Percentiles rank a stretch among this genome's conserved stretches.
Evolutionary conservation across 2,329 filamentous ascomycete genomes (phyloP).

Genomic region (Fusarium clavum): DNA sequence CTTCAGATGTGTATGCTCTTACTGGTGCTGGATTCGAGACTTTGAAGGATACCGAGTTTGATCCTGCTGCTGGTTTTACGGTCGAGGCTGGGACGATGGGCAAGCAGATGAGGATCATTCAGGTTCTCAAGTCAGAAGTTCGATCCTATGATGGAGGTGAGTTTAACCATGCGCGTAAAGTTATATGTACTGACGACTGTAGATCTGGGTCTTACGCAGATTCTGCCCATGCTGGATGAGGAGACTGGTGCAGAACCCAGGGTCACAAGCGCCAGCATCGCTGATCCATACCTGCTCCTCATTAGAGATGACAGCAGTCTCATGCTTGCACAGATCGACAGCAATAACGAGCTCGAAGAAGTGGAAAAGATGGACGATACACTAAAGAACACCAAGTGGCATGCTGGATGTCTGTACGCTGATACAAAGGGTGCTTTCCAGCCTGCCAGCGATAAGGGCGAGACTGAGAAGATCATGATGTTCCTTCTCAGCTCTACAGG

Average conservation of each 20-base stretch:
- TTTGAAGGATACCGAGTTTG: slow-evolving; percentile 87
- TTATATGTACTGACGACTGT: slow-evolving; percentile 33
- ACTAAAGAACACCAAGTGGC: slow-evolving; percentile 75
- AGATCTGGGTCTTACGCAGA: slow-evolving; percentile 91
- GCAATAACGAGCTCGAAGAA: slow-evolving; percentile 85
- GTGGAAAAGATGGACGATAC: slow-evolving; percentile 71
- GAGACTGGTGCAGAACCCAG: slow-evolving; percentile 84
- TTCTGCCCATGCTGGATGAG: slow-evolving; percentile 92
- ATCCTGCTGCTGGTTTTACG: slow-evolving; percentile 87
- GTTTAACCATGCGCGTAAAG: slow-evolving; percentile 47
- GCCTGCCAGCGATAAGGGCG: slow-evolving; percentile 55
- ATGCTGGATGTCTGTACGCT: slow-evolving; percentile 85
- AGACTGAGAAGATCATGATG: slow-evolving; percentile 68
- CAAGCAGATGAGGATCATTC: slow-evolving; percentile 83
- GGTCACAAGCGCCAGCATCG: slow-evolving; percentile 83
- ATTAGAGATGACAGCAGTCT: slow-evolving; percentile 86
- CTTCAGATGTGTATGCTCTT: slow-evolving; percentile 81
- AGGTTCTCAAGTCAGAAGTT: slow-evolving; percentile 87
- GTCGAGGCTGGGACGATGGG: slow-evolving; percentile 87
- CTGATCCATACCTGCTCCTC: slow-evolving; percentile 86
- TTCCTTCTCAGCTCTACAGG: slow-evolving; percentile 83
- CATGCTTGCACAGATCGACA: slow-evolving; percentile 81
- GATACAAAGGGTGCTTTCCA: slow-evolving; percentile 70
- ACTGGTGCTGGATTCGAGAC: slow-evolving; percentile 80
- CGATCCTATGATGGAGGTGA: slow-evolving; percentile 90